These are phyloP conservation scores for Talaromyces islandicus DNA, from an alignment of 2,329 filamentous ascomycete genomes.

Conservation along the genomic window DNA sequence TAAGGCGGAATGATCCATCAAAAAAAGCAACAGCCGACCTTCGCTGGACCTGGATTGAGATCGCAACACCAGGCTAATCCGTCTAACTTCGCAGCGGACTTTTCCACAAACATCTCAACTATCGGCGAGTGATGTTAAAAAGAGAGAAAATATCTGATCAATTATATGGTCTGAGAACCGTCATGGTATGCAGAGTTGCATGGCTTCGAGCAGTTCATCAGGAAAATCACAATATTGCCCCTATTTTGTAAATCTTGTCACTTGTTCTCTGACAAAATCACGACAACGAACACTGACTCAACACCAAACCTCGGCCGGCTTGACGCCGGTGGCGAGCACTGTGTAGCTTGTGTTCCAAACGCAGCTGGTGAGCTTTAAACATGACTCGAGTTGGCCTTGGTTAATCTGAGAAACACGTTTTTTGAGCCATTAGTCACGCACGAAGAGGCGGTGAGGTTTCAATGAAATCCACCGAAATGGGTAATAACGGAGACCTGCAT, in stretches of 20 bases:
- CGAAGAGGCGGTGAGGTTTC: conserved; percentile 9
- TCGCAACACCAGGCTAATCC: background rate
- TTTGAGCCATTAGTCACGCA: background rate
- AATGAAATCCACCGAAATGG: conserved; percentile 3
- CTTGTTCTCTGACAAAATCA: background rate
- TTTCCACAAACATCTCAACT: background rate
- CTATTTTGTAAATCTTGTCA: background rate
- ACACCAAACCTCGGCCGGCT: background rate
- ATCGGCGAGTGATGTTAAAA: background rate
- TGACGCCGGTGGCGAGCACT: conserved; percentile 1
- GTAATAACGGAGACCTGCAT: conserved; percentile 7
- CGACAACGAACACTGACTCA: background rate
- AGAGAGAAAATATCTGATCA: background rate
- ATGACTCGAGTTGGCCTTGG: background rate
- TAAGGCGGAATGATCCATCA: background rate
- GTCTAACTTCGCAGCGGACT: background rate
- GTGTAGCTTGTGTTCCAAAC: too few relatives aligned
- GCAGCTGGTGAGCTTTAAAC: background rate
- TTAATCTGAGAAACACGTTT: background rate
- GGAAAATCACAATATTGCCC: background rate
- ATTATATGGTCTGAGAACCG: background rate
- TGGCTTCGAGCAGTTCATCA: background rate
- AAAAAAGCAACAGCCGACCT: background rate
- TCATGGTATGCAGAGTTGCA: background rate
- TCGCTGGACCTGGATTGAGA: background rate